Conservation (phyloP, 306 rosid genomes). For the Rosa chinensis region DNA sequence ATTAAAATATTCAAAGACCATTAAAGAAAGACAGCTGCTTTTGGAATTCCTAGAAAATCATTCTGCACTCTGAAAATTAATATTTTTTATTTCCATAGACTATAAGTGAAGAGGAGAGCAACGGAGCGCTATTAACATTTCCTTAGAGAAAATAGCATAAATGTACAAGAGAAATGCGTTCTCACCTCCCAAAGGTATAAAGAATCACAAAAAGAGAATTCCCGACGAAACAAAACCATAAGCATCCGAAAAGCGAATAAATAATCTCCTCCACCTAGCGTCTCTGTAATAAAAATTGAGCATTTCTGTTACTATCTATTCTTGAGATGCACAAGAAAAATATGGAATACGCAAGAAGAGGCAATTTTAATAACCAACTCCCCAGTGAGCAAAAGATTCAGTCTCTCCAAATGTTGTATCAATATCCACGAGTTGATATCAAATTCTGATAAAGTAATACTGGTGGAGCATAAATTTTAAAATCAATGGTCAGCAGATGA, state of each 20-base stretch:
- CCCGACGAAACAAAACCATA: slow-evolving; percentile 98
- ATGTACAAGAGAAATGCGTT: slow-evolving; percentile 4
- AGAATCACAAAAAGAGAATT: slow-evolving; percentile 95
- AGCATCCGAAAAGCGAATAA: slow-evolving; percentile 99
- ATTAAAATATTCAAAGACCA: slow-evolving; percentile 1
- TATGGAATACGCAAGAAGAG: not conserved
- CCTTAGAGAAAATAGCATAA: not conserved
- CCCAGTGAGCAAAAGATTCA: not conserved
- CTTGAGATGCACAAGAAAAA: slow-evolving; percentile 19
- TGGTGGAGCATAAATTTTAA: not conserved
- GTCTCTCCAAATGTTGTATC: not conserved
- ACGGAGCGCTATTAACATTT: not conserved
- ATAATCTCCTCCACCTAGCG: slow-evolving; percentile 96
- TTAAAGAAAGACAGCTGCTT: not conserved
- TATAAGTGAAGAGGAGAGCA: not conserved
- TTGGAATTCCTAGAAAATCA: not conserved
- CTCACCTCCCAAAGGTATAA: slow-evolving; percentile 98
- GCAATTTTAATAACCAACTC: not conserved
- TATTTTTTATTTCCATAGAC: not conserved
- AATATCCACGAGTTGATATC: not conserved
- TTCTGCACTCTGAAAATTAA: not conserved
- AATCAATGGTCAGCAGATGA: not conserved
- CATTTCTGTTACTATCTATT: slow-evolving; percentile 26
- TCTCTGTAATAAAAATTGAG: slow-evolving; percentile 59
- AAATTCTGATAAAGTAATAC: not conserved